Base-by-base conservation (phyloP, 257 asterid species). In the Ballota nigra region DNA sequence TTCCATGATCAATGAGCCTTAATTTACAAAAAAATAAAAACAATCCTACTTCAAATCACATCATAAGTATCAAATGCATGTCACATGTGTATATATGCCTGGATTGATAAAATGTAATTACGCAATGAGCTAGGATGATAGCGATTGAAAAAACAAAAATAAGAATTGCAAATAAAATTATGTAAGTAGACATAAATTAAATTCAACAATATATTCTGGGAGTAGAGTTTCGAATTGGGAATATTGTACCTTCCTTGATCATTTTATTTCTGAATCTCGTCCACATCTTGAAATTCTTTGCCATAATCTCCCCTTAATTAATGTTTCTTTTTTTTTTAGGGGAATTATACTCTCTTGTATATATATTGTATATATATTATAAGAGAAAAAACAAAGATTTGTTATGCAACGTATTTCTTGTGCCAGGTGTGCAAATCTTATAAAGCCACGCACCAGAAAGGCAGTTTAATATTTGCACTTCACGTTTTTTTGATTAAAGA, bases 211-310 rank as follows among this genome's bases (percentile, higher is more conserved):
- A 43, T 12, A 3, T n/a, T 43, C 16, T 8, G n/a, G 26, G 20
- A 19, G 13, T 53, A 53, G 60, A 53, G 15, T 53, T 20, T 20
- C 60, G 15, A 53, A 33, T 4, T 33, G 4, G 36, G 6, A 31
- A 6, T 31, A 6, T 33, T 74, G 19, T 18, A 86, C 90, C 88
- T 83, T 56, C 67, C 31, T 66, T 81, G 63, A 57, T 72, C 31
- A 70, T 59, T 38, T 86, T 73, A 15, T 58, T 33, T 70, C 65
- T 78, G 76, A 84, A 69, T 53, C 68, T 57, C 0, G 77, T 24
- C 83, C 80, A 80, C 89, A 84, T 86, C 83, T 75, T 78, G 68
- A 45, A 13, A 31, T 63, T 59, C 36, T 62, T 45, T 45, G 6
- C 55, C 22, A 4, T n/a, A 47, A 1, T 15, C 9, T 47, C 4